phyloP scores from a whole-genome alignment of 2,329 filamentous ascomycete species.

The Fusarium protoensiforme region DNA sequence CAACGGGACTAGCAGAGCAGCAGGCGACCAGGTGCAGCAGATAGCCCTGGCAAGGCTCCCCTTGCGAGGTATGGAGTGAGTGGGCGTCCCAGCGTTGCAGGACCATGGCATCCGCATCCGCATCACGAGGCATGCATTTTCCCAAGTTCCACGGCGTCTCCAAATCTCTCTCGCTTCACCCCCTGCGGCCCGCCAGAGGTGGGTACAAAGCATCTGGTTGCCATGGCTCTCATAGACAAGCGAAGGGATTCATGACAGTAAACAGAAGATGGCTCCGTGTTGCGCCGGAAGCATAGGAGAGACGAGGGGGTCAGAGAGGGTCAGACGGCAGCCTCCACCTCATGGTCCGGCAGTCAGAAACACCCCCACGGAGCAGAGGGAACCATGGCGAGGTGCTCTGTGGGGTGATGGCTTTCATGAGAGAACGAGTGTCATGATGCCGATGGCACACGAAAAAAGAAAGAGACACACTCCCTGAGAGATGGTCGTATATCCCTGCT shows the following conservation, averaged over 20 bases:
- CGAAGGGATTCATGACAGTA: constrained; percentile 18
- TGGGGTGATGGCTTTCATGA: constrained; percentile 31
- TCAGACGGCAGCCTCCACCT: background rate
- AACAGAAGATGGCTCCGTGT: constrained; percentile 9
- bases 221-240: constrained; percentile 23
- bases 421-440: constrained; percentile 31
- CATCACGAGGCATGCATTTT: constrained; percentile 39
- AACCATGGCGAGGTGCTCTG: constrained; percentile 15
- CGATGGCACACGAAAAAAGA: constrained; percentile 24
- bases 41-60: constrained; percentile 26
- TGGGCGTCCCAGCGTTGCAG: constrained; percentile 11
- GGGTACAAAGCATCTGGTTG: constrained; percentile 29
- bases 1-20: constrained; percentile 14
- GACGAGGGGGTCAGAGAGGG: background rate
- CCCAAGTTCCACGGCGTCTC: constrained; percentile 30
- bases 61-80: constrained; percentile 28
- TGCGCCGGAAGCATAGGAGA: background rate
- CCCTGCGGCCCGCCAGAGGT: constrained; percentile 32
- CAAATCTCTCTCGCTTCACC: constrained; percentile 31
- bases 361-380: constrained; percentile 26
- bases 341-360: constrained; percentile 10
- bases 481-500: constrained; percentile 3
- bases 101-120: constrained; percentile 20
- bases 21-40: constrained; percentile 26
- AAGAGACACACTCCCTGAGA: constrained; percentile 21